phyloP scores from a whole-genome alignment of 148 eudicot genomes.

The Polygonum aviculare region DNA sequence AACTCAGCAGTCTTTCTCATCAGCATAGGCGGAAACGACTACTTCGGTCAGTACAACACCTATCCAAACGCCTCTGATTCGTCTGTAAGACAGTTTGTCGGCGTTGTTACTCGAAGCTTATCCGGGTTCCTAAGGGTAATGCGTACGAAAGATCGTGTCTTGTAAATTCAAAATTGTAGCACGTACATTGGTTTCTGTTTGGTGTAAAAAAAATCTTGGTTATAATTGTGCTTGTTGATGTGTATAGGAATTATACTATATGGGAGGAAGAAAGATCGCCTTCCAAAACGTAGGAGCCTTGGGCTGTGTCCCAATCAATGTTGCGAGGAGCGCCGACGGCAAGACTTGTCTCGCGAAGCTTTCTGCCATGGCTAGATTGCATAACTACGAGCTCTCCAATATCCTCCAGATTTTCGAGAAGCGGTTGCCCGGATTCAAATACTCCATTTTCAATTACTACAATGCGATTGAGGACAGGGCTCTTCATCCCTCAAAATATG shows the following conservation, averaged over 20 bases:
- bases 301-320: slow-evolving; percentile 15
- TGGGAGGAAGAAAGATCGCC: slow-evolving; percentile 18
- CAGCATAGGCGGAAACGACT: slow-evolving; percentile 25
- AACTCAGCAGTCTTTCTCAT: slow-evolving; percentile 13
- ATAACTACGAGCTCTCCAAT: slow-evolving; percentile 5
- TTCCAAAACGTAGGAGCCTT: slow-evolving; percentile 21
- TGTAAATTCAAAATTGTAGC: background rate
- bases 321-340: slow-evolving; percentile 5
- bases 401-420: background rate
- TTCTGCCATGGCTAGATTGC: slow-evolving; percentile 5
- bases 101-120: slow-evolving; percentile 11
- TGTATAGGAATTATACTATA: slow-evolving; percentile 13
- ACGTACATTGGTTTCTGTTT: background rate
- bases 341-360: slow-evolving; percentile 7
- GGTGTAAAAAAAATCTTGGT: background rate
- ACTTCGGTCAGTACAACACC: slow-evolving; percentile 9
- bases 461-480: slow-evolving; percentile 11
- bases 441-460: slow-evolving; percentile 20
- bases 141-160: background rate
- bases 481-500: slow-evolving; percentile 16
- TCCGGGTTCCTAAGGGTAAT: slow-evolving; percentile 17
- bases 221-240: background rate
- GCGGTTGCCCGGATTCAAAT: slow-evolving; percentile 15
- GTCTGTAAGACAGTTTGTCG: slow-evolving; percentile 9
- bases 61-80: slow-evolving; percentile 8